These are phyloP conservation scores for Silene noctiflora DNA, from an alignment of 179 eudicot species.

Conservation along the genomic window DNA sequence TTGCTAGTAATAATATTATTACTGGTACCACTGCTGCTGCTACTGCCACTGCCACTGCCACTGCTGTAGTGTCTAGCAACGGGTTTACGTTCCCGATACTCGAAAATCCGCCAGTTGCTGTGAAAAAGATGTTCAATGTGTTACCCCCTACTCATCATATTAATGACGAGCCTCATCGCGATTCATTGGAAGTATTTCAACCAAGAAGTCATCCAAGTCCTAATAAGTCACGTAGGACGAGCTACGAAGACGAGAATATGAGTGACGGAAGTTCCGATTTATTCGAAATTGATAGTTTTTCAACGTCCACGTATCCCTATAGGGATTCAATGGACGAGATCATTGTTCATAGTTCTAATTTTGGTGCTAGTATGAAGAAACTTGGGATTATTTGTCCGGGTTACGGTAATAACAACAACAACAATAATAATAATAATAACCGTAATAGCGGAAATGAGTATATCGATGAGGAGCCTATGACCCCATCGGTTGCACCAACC, in stretches of 20 bases:
- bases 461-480: constrained; percentile 32
- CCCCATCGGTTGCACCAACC: constrained; percentile 54
- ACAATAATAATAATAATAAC: background rate
- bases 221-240: constrained; percentile 32
- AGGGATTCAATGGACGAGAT: constrained; percentile 57
- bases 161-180: constrained; percentile 54
- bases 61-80: constrained; percentile 3
- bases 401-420: background rate
- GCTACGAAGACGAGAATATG: constrained; percentile 61
- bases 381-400: constrained; percentile 24
- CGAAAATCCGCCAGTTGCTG: constrained; percentile 22
- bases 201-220: constrained; percentile 49
- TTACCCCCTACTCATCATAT: constrained; percentile 7
- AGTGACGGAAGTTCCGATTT: constrained; percentile 92
- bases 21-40: background rate
- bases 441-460: constrained; percentile 12
- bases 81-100: constrained; percentile 46
- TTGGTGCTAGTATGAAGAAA: constrained; percentile 21
- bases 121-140: constrained; percentile 37
- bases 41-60: background rate
- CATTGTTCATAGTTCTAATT: constrained; percentile 15
- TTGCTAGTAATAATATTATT: background rate
- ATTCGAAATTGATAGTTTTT: constrained; percentile 83
- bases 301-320: constrained; percentile 42
- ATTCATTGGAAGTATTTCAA: constrained; percentile 70